Evolutionary conservation across 768 basidiomycete species (phyloP).

Genomic region (Pleurotus pulmonarius): DNA sequence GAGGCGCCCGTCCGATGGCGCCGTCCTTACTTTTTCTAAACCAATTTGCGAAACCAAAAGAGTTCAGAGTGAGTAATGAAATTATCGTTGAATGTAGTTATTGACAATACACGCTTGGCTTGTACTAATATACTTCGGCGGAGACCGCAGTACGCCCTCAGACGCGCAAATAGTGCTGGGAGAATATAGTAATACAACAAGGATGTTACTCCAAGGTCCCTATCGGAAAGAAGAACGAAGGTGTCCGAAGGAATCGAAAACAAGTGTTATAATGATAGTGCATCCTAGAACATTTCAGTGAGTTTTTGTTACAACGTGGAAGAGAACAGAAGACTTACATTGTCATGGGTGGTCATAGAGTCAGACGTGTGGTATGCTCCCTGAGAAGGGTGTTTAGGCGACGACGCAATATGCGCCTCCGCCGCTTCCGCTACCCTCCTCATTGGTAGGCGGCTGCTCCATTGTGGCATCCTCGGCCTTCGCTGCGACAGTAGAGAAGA

Average conservation of each 20-base stretch:
- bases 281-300: background rate
- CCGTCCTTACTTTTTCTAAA: too few species aligned
- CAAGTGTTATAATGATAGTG: background rate
- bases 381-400: background rate
- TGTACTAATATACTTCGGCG: background rate
- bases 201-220: background rate
- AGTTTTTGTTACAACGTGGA: background rate
- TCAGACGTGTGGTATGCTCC: background rate
- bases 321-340: background rate
- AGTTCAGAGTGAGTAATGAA: background rate
- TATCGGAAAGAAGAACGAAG: background rate
- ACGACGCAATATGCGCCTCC: conserved; percentile 8
- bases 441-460: conserved; percentile 5
- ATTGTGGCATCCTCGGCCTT: conserved; percentile 4
- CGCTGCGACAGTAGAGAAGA: conserved; percentile 5
- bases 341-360: background rate
- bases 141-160: conserved; percentile 1
- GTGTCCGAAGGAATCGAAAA: background rate
- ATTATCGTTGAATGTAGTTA: background rate
- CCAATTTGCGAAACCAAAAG: background rate
- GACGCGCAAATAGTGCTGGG: background rate
- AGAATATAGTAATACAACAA: conserved; percentile 3
- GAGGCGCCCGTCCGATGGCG: too few species aligned
- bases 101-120: background rate
- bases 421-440: conserved; percentile 3